Evolutionary conservation across 2,329 filamentous ascomycete species (phyloP), one percentile per base, ranked within the genome.

Genomic region (Fusarium xyrophilum): DNA sequence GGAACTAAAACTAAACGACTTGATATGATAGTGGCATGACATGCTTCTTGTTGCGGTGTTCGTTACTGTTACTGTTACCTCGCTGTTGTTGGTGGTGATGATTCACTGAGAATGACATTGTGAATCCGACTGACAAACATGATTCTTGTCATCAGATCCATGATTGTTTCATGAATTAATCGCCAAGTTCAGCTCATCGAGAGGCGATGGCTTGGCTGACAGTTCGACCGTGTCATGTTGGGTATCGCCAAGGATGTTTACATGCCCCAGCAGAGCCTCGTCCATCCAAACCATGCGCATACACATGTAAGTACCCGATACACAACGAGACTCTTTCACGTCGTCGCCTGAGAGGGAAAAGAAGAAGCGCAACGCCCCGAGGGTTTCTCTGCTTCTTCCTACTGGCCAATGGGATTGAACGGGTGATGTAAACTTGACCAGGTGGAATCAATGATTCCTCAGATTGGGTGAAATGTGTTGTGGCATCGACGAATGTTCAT

Each of bases 261-360:
- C 40, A 47, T 59, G 28, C 27, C 58, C 58, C 35, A 21, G n/a
- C 39, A 35, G 35, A 56, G 48, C 43, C 38, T 60, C 47, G 50
- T 56, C 51, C 28, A 44, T 42, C 30, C 35, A 35, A 44, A 30
- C 30, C 35, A 42, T 32, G 54, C 46, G 38, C 46, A 21, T 56
- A 50, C 46, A 21, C 47, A 30, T 30, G 40, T 30, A 63, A 48
- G 65, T 67, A 63, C 58, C 63, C 21, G 32, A 63, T 67, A 60
- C 58, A 35, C 50, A 39, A 19, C 17, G 23, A 47, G 40, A 65
- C 39, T 65, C 36, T 23, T 63, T 67, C 62, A 58, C 48, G 62
- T 63, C 62, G 67, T 61, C 47, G 10, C 6, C 28, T 23, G 10
- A 38, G 12, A 50, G 46, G n/a, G 33, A 30, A 28, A 42, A n/a